Percentiles rank a stretch among this genome's conserved stretches.
These are phyloP conservation scores for Aspergillus sp. DNA, from an alignment of 2,329 filamentous ascomycete species.

Conservation along the genomic window DNA sequence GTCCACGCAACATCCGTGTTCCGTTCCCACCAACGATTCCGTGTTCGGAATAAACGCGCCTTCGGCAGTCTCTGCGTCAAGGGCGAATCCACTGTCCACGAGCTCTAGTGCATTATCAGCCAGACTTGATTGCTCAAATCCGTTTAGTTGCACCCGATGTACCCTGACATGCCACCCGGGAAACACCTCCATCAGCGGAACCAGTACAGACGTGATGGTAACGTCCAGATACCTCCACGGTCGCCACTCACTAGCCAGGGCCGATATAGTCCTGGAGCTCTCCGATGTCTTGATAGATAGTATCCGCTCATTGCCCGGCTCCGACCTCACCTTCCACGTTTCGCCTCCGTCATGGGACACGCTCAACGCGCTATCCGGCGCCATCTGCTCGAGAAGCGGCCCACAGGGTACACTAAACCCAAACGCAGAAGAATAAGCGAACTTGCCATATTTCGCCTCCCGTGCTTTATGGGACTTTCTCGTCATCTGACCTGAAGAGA, in stretches of 20 bases:
- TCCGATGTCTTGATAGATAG: background rate
- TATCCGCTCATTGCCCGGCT: constrained; percentile 20
- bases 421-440: constrained; percentile 56
- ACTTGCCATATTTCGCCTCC: constrained; percentile 54
- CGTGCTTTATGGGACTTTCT: constrained; percentile 45
- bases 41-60: background rate
- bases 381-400: constrained; percentile 43
- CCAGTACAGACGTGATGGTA: constrained; percentile 18
- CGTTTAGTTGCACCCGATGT: constrained; percentile 13
- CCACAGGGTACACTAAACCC: constrained; percentile 51
- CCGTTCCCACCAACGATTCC: background rate
- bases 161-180: constrained; percentile 28
- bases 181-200: constrained; percentile 20
- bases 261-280: background rate
- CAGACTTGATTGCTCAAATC: no score
- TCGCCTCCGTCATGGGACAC: constrained; percentile 45
- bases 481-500: constrained; percentile 48
- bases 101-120: background rate
- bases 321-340: constrained; percentile 47
- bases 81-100: constrained; percentile 14
- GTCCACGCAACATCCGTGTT: background rate
- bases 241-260: constrained; percentile 18
- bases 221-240: constrained; percentile 24
- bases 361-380: constrained; percentile 45
- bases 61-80: background rate